Evolutionary conservation across 176 grass and related monocot species (phyloP).

Genomic region (Bolboschoenus planiculmis): DNA sequence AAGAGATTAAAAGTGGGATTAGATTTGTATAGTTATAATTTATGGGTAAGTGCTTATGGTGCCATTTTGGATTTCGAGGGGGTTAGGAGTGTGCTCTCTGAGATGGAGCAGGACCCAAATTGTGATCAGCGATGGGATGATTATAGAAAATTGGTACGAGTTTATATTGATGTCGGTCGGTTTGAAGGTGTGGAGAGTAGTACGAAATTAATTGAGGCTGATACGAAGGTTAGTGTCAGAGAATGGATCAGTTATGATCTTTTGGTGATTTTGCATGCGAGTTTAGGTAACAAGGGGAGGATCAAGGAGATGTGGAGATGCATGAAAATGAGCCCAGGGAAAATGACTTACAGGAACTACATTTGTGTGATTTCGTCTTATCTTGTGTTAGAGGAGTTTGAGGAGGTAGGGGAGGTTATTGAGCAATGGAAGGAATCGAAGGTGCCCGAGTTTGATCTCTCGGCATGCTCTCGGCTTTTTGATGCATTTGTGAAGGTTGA

Average conservation of each 20-base stretch:
- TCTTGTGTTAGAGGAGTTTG: slow-evolving; percentile 37
- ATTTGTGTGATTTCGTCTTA: slow-evolving; percentile 56
- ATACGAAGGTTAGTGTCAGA: slow-evolving; percentile 55
- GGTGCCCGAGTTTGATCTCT: slow-evolving; percentile 58
- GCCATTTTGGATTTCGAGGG: slow-evolving; percentile 47
- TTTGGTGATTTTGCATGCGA: slow-evolving; percentile 48
- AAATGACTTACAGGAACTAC: slow-evolving; percentile 60
- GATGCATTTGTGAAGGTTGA: slow-evolving; percentile 30
- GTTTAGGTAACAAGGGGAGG: slow-evolving; percentile 50
- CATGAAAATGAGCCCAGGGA: slow-evolving; percentile 50
- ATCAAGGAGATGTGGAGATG: slow-evolving; percentile 79
- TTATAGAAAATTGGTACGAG: slow-evolving; percentile 42
- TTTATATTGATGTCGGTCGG: slow-evolving; percentile 40
- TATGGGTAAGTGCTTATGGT: slow-evolving; percentile 50
- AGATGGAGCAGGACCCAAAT: slow-evolving; percentile 57
- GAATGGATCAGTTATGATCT: slow-evolving; percentile 81
- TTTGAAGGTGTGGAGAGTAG: slow-evolving; percentile 37
- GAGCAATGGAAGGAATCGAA: slow-evolving; percentile 70
- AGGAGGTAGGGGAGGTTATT: slow-evolving; percentile 48
- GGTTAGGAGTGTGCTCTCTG: slow-evolving; percentile 47
- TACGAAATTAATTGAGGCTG: slow-evolving; percentile 35
- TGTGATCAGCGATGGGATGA: slow-evolving; percentile 50
- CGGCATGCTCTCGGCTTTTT: slow-evolving; percentile 42
- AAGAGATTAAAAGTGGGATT: slow-evolving; percentile 41
- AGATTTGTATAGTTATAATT: slow-evolving; percentile 86